Base-by-base conservation (phyloP, 192 early-diverging fungal species). In the Linderina pennispora region DNA sequence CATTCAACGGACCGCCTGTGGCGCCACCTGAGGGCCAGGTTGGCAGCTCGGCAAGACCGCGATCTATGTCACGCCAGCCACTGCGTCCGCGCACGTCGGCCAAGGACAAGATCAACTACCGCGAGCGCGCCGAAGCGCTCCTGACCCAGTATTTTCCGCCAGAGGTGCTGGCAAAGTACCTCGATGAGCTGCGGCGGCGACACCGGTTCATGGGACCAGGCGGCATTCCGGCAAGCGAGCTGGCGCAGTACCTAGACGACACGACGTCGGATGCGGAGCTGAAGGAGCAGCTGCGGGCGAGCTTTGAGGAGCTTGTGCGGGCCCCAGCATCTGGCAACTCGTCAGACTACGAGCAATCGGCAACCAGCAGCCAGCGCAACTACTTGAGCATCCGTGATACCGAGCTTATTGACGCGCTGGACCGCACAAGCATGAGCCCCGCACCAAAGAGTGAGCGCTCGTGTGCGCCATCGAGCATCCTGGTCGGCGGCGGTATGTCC, bases 131-230 rank as follows among this genome's bases (percentile, higher is more conserved):
- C 4, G 69, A 73, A 37, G 55, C 31, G 23, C 51, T 73, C 37
- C 47, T 73, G 26, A 65, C 69, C 4, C 69, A 73, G 50, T 73
- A 73, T 28, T 73, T 61, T 40, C 57, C 62, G 4, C 48, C 53
- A 23, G 54, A 56, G 13, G 39, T 65, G 1, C 69, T 73, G 31
- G 25, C 49, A 16, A 49, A 51, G 53, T 73, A 73, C 26, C 50
- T 73, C 31, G 59, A 73, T 22, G 69, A 73, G 58, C 62, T 73
- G 41, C 62, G 63, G 4, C 69, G 59, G 8, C 62, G 62, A 1
- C 58, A 73, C 24, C 62, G 69, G 10, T 73, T 73, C 33, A 73
- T 73, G 28, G 69, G 69, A 19, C 22, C 54, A n/a, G 58, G 63
- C 17, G 67, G 60, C 3, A 71, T 71, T 60, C 63, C 50, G 22